Base-by-base conservation (phyloP, 2,329 filamentous ascomycete species). In the Colletotrichum zoysiae region DNA sequence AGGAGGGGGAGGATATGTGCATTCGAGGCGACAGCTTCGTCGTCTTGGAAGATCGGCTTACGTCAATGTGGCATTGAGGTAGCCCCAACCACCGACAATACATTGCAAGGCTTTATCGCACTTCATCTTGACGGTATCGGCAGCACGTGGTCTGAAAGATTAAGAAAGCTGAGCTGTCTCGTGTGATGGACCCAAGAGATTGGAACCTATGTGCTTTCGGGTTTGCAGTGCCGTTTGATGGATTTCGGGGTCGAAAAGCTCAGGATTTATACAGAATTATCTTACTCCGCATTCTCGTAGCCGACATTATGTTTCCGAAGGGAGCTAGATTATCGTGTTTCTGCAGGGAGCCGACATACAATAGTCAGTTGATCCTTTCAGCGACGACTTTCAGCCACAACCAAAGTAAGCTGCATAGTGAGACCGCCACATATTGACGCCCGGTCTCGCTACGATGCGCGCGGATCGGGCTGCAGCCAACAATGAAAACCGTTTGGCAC, bases 61-160 rank as follows among this genome's bases (percentile, higher is more conserved):
- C 64, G 58, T 57, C 57, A 63, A 48, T 1, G 57, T 67, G 5
- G 57, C 50, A 26, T 71, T 67, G 58, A 71, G 68, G 40, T 46
- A 70, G 16, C 68, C 68, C 64, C 68, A 67, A 1, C 57, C 42
- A 3, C 68, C 68, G 9, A 59, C 58, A 1, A 67, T 33, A 11
- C 57, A 67, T 44, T 71, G 44, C 14, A 65, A 46, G 38, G 67
- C 61, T 26, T 9, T 59, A 6, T 70, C 53, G 16, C 61, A 65
- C 44, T 70, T 70, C 67, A 70, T 59, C 18, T 20, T 46, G 14
- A 59, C 51, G 66, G 2, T 48, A n/a, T n/a, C 8, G 44, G 44
- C 20, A 48, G 44, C 44, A n/a, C 20, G 3, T 4, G 44, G 0
- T 48, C 20, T 5, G 9, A 48, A 11, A 48, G 20, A 4, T 48